phyloP scores from a whole-genome alignment of 768 basidiomycete genomes.

The Suillus cothurnatus region DNA sequence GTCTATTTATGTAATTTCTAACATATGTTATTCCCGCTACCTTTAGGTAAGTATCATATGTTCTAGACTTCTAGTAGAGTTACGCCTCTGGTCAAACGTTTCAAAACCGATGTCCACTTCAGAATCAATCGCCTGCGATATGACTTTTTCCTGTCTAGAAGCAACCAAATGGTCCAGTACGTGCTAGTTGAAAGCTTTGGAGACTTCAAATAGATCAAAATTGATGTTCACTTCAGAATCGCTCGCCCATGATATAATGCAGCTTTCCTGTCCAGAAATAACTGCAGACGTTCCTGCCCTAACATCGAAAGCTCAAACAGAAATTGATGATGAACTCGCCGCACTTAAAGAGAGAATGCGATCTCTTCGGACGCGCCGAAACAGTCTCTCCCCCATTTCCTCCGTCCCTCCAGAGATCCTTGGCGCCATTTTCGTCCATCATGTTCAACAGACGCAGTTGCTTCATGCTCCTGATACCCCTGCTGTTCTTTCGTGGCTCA shows the following conservation, averaged over 20 bases:
- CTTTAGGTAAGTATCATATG: too few relatives aligned
- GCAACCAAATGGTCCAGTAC: not conserved
- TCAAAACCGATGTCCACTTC: not conserved
- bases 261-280: not conserved
- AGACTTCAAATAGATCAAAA: not conserved
- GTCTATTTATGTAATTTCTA: not conserved
- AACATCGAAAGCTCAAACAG: constrained; percentile 1
- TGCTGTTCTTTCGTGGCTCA: constrained; percentile 10
- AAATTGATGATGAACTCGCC: constrained; percentile 10
- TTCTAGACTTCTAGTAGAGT: too few relatives aligned
- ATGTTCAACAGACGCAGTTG: not conserved
- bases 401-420: constrained; percentile 14
- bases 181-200: not conserved
- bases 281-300: not conserved
- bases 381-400: constrained; percentile 10
- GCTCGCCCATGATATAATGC: not conserved
- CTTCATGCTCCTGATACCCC: not conserved
- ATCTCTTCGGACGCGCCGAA: constrained; percentile 9
- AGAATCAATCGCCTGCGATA: not conserved
- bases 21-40: too few relatives aligned
- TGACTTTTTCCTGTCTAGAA: not conserved
- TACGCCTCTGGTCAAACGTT: too few relatives aligned
- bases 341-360: not conserved
- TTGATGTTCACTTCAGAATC: not conserved
- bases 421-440: constrained; percentile 4